phyloP scores from a whole-genome alignment of 2,329 filamentous ascomycete species.

The Calycina herbarum region DNA sequence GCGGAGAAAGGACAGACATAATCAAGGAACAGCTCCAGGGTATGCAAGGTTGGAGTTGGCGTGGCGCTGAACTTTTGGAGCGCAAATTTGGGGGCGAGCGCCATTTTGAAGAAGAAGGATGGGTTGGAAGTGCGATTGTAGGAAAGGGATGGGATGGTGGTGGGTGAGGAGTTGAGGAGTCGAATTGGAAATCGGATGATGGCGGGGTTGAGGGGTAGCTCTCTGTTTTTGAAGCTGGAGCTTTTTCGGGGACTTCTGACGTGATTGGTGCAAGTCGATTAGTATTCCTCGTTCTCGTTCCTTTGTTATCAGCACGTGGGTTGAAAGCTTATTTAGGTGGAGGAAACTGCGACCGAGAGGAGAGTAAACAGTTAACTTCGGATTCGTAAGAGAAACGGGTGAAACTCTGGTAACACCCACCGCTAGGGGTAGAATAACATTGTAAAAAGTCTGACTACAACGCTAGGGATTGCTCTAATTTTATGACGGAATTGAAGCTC shows the following conservation, averaged over 20 bases:
- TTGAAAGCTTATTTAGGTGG: background rate
- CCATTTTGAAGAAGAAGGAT: slow-evolving; percentile 52
- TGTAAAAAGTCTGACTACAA: too few species aligned
- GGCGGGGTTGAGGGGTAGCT: background rate
- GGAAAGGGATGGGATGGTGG: background rate
- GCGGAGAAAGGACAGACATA: slow-evolving; percentile 82
- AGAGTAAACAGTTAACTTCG: too few species aligned
- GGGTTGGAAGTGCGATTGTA: too few species aligned
- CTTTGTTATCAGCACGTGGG: slow-evolving; percentile 3
- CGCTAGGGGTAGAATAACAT: too few species aligned
- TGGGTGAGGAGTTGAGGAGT: background rate
- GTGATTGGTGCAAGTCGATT: slow-evolving; percentile 3
- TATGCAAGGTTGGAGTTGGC: slow-evolving; percentile 52
- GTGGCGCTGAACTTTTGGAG: slow-evolving; percentile 61
- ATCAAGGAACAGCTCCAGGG: slow-evolving; percentile 73
- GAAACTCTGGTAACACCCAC: too few species aligned
- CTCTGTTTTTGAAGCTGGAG: background rate
- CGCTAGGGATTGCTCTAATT: too few species aligned
- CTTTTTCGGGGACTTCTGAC: background rate
- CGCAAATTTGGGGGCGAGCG: slow-evolving; percentile 74
- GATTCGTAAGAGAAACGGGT: too few species aligned
- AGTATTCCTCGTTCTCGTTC: background rate
- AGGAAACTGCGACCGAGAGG: background rate
- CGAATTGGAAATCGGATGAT: background rate
- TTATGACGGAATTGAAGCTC: too few species aligned